Base-by-base conservation (phyloP, 805 yeast genomes). In the Saccharomyces jurei region DNA sequence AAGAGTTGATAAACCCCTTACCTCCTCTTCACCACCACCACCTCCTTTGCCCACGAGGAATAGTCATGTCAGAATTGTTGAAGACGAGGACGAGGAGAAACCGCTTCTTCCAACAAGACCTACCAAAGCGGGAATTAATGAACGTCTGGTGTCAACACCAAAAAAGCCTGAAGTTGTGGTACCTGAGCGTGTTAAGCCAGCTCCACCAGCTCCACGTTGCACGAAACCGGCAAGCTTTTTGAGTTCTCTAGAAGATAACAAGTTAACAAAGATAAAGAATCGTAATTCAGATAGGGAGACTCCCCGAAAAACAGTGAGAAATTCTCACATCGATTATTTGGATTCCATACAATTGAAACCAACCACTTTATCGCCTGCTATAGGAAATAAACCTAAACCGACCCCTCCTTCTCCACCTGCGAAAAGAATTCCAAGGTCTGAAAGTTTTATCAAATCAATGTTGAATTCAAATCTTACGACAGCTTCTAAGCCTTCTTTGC, bases 361-460 rank as follows among this genome's bases (percentile, higher is more conserved):
- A n/a, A 9, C 51, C 48, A 10, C 30, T 22, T 29, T 44, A 31
- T 22, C 50, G 3, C 22, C 50, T n/a, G 14, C 21, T 1, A 36
- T 26, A 6, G 28, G 10, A 6, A 47, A 22, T 29, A 11, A n/a
- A 6, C 36, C 50, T 6, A 17, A 14, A 22, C 27, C 29, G 25
- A n/a, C 48, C 14, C 36, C 46, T 8, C 48, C 54, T 14, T 41
- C 36, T 46, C 27, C 17, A 6, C 14, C 46, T 13, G 49, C 28
- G 29, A 49, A 14, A 22, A 31, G 44, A 47, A 22, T 41, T 26
- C 53, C 56, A 27, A 41, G 53, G 21, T 56, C 65, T 10, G 63
- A 59, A 31, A 60, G 60, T 50, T 64, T 64, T 28, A 62, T 64
- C 31, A 55, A 54, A n/a, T 63, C 68, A 22, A 63, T 64, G 4